Conservation (phyloP, 75 land plant genomes). For the Pseudotsuga menziesii region DNA sequence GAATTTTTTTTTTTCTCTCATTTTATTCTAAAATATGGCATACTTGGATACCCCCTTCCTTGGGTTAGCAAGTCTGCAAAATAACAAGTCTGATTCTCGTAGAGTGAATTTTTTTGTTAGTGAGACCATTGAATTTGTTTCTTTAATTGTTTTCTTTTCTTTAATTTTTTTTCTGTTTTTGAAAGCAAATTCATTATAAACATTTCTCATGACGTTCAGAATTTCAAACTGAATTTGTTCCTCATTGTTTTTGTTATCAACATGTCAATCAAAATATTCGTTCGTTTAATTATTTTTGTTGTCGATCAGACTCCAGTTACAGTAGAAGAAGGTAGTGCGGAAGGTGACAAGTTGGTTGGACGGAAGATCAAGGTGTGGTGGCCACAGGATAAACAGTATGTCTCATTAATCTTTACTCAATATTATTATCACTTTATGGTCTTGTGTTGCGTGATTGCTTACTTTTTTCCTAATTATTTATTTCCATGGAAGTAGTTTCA, state of each 20-base stretch:
- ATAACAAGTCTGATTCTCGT: neutral
- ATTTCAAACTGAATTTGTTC: neutral
- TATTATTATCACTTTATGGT: too few relatives aligned
- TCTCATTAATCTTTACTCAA: too few relatives aligned
- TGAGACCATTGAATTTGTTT: neutral
- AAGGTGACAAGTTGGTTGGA: neutral
- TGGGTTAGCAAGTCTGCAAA: neutral
- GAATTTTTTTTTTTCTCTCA: too few relatives aligned
- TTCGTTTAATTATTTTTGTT: neutral
- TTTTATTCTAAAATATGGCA: neutral
- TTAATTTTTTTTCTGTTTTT: neutral
- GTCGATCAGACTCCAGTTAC: neutral
- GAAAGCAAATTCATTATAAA: neutral
- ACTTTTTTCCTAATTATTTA: too few relatives aligned
- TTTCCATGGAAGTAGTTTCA: too few relatives aligned
- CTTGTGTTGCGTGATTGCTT: too few relatives aligned
- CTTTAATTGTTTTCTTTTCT: too few relatives aligned
- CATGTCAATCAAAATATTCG: neutral
- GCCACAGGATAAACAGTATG: slow-evolving; percentile 11
- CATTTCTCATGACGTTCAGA: neutral
- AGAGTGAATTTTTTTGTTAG: neutral
- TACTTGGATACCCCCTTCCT: neutral
- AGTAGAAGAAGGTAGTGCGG: neutral
- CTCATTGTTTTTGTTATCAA: neutral
- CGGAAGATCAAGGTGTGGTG: slow-evolving; percentile 13